Evolutionary conservation across 495 filamentous ascomycete species (phyloP), one percentile per base, ranked within the genome.

Genomic region (Jackrogersella minutella): DNA sequence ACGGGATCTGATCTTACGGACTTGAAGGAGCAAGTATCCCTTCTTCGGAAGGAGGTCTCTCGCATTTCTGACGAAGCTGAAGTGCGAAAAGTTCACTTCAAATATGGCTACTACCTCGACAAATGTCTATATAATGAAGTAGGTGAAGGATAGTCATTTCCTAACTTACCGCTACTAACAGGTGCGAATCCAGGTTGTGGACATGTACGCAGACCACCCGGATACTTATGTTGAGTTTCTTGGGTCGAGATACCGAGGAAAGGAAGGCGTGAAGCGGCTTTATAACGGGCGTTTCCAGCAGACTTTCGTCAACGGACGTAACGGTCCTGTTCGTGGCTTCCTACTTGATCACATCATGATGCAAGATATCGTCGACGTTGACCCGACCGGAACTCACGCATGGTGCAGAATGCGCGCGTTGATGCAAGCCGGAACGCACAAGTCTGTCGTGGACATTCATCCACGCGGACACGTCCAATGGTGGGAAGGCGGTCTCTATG

Each of bases 21-120:
- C 3, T 50, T 73, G 58, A 73, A 73, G 55, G 62, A 73, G 58
- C 61, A 73, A 41, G 71, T 73, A 55, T 57, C 59, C 16, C 51
- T 62, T 33, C 66, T 79, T 58, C 57, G 67, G 46, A 59, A 64
- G 40, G 53, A 74, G 43, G 41, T 69, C 60, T 63, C 70, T 24
- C 57, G 66, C 16, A 49, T 76, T 41, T 64, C 71, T 7, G 81
- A 82, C 41, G 79, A 83, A 61, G 73, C 75, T 30, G 83, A 85
- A 65, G 78, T 85, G 31, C 79, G 80, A 64, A 85, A 86, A 60
- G 73, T 80, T 5, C 83, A 85, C 63, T 78, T 76, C 77, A 84
- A 84, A 66, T 86, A 86, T 66, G 84, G 84, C 49, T 86, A 86
- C 73, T 86, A 86, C 64, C 78, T 86, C 39, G 84, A 86, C 74